A percentile compares a stretch with the other conserved stretches of the same genome.
Evolutionary conservation across 1,139 yeast species (phyloP).

Genomic region (Meyerozyma sp.): DNA sequence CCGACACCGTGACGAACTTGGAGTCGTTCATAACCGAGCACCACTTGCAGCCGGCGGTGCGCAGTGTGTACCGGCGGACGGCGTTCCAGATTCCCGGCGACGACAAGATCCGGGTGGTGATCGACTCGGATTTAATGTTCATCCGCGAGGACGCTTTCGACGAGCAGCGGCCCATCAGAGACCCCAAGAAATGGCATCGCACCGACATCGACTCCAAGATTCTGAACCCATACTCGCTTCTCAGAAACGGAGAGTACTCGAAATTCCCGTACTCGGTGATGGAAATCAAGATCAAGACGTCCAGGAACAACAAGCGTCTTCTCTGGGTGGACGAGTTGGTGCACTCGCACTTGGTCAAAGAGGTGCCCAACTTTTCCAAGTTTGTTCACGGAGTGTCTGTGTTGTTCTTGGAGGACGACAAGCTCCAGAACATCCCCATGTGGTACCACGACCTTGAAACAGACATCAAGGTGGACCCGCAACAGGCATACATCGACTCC

Average conservation of each 20-base stretch:
- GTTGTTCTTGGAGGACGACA: constrained; percentile 83
- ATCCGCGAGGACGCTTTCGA: constrained; percentile 91
- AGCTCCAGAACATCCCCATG: constrained; percentile 83
- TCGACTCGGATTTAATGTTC: constrained; percentile 82
- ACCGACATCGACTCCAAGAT: constrained; percentile 79
- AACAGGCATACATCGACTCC: constrained; percentile 62
- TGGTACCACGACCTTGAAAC: constrained; percentile 90
- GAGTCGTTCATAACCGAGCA: constrained; percentile 60
- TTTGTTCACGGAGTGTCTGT: constrained; percentile 89
- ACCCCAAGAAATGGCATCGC: constrained; percentile 88
- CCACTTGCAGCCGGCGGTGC: constrained; percentile 75
- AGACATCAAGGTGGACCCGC: constrained; percentile 73
- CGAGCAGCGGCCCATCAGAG: constrained; percentile 78
- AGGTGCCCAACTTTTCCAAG: constrained; percentile 86
- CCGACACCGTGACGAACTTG: constrained; percentile 52
- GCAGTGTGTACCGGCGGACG: constrained; percentile 85
- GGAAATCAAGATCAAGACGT: constrained; percentile 73
- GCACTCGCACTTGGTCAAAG: constrained; percentile 71
- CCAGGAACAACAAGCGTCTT: constrained; percentile 35
- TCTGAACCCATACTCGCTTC: constrained; percentile 60
- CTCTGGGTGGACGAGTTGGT: constrained; percentile 88
- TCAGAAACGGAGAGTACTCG: constrained; percentile 81
- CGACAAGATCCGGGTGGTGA: constrained; percentile 80
- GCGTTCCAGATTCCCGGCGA: constrained; percentile 99
- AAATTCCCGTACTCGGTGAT: constrained; percentile 89